Evolutionary conservation across 208 protist genomes (phyloP).

Genomic region (Acanthamoeba triangularis): DNA sequence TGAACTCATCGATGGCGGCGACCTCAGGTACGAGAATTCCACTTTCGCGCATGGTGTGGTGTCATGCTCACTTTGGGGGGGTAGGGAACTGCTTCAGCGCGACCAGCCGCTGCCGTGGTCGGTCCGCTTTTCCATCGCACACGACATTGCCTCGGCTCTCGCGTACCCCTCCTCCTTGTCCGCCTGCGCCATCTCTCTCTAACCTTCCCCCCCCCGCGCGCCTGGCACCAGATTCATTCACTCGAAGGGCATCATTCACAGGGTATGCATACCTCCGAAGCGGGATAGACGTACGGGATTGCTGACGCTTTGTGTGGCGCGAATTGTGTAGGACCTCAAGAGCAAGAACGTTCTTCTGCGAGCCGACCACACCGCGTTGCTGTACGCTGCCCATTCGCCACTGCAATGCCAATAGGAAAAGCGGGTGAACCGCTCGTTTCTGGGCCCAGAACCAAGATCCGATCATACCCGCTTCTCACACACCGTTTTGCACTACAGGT

Average conservation of each 20-base stretch:
- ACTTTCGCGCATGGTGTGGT: neutral
- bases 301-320: too few relatives aligned
- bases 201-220: too few relatives aligned
- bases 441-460: too few relatives aligned
- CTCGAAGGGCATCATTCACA: slow-evolving; percentile 99
- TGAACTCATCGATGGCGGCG: slow-evolving; percentile 69
- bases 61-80: neutral
- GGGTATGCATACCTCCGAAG: too few relatives aligned
- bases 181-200: too few relatives aligned
- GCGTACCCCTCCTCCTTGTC: neutral
- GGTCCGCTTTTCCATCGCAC: neutral
- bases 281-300: too few relatives aligned
- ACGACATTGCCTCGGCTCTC: slow-evolving; percentile 21
- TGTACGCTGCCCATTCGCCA: neutral
- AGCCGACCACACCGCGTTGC: neutral
- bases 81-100: neutral
- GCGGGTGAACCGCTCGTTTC: neutral
- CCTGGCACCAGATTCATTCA: slow-evolving; percentile 95
- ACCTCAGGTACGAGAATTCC: neutral
- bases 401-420: neutral
- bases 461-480: neutral
- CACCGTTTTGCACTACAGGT: neutral
- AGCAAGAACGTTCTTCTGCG: slow-evolving; percentile 97
- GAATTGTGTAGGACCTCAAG: slow-evolving; percentile 99
- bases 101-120: neutral